These are phyloP conservation scores for Discostella stelligeroides DNA, from an alignment of 108 stramenopile species.

Conservation along the genomic window DNA sequence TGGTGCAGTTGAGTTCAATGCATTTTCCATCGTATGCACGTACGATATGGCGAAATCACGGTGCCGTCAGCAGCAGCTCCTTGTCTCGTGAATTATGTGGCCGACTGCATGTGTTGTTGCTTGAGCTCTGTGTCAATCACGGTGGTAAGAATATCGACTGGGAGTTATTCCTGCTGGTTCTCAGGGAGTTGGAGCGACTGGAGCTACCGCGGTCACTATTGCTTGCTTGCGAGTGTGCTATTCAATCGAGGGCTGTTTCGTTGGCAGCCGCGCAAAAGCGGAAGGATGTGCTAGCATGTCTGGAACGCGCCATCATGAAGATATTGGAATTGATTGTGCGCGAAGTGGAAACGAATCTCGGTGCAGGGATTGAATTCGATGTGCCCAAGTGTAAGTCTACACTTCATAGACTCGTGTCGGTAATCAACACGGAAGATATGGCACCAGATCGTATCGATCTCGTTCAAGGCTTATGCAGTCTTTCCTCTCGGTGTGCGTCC, in stretches of 20 bases:
- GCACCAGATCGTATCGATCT: constrained; percentile 15
- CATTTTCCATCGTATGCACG: constrained; percentile 83
- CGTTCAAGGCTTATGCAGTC: constrained; percentile 11
- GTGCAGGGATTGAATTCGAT: constrained; percentile 21
- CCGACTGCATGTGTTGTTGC: constrained; percentile 68
- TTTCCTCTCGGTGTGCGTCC: constrained; percentile 11
- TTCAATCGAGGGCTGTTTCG: constrained; percentile 34
- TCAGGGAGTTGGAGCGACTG: constrained; percentile 54
- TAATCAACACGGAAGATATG: constrained; percentile 21
- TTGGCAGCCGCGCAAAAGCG: constrained; percentile 19
- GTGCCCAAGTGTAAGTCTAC: constrained; percentile 24
- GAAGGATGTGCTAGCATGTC: constrained; percentile 25
- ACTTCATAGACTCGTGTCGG: constrained; percentile 20
- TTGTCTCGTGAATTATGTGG: constrained; percentile 56
- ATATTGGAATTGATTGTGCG: constrained; percentile 23
- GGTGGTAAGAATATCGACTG: constrained; percentile 48
- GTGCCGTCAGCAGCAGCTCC: constrained; percentile 19
- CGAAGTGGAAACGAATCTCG: constrained; percentile 14
- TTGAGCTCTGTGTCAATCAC: constrained; percentile 72
- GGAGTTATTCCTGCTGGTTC: constrained; percentile 54
- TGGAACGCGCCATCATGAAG: constrained; percentile 19
- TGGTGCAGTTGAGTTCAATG: constrained; percentile 73
- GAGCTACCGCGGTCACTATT: constrained; percentile 71
- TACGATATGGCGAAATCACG: constrained; percentile 82
- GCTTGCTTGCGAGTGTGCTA: constrained; percentile 63